Base-by-base conservation (phyloP, 2,329 filamentous ascomycete species). In the Stagonosporopsis chrysanthemi region DNA sequence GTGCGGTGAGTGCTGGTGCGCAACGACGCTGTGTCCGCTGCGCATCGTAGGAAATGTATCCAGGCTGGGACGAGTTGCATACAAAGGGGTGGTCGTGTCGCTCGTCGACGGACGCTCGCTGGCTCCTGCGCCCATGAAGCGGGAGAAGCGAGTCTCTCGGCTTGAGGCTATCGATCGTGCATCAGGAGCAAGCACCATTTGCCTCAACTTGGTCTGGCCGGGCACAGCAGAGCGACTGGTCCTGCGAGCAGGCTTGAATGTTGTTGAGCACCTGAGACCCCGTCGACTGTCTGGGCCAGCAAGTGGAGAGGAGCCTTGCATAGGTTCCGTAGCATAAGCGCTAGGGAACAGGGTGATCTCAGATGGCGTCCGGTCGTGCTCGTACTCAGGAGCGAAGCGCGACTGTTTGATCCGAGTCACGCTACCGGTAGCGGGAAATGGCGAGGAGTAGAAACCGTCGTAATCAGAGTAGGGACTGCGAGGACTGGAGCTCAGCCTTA, bases 151-250 rank as follows among this genome's bases (percentile, higher is more conserved):
- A 0, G 66, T 64, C 33, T 62, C 64, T 19, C 64, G 54, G 29
- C 61, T 66, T 2, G 68, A 69, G 14, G 61, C 48, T 5, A 60
- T 62, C 8, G 63, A 67, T 35, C 65, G 61, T 31, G 53, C 55
- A 41, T 68, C 67, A 11, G 71, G 62, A 5, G 71, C 64, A 22
- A 75, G 70, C 2, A 72, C 61, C 73, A 75, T 75, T 11, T 73
- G 68, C 15, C 71, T 63, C 2, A 75, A 60, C 50, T 68, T 74
- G 2, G 72, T 75, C 52, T 75, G 73, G 8, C 72, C 70, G 17
- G 63, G 61, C 8, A 75, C 73, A 23, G 72, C 69, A 33, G 73
- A 47, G 43, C 72, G 70, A 39, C 69, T 70, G 11, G 55, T 33
- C 9, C 66, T 66, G 29, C 68, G 64, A 29, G 55, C 31, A 45